Conservation (phyloP, 805 yeast genomes). For the Scheffersomyces coipomensis region DNA sequence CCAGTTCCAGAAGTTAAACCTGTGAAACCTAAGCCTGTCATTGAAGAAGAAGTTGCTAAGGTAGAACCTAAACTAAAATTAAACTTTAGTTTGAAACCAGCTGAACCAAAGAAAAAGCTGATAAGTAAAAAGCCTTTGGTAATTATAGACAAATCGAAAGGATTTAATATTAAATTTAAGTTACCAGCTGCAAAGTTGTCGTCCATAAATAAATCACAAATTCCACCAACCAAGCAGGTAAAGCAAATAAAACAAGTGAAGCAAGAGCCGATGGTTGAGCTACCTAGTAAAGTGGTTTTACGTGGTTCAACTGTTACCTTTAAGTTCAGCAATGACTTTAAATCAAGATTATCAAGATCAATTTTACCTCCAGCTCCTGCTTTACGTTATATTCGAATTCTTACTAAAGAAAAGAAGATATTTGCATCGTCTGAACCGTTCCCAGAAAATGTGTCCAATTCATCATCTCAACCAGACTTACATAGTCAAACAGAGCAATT, state of each 20-base stretch:
- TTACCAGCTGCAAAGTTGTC: background rate
- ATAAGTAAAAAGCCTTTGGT: background rate
- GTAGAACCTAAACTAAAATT: conserved; percentile 11
- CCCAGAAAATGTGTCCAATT: background rate
- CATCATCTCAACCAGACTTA: too few relatives aligned
- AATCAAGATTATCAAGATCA: background rate
- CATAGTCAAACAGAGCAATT: too few relatives aligned
- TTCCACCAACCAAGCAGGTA: background rate
- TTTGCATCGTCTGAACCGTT: conserved; percentile 45
- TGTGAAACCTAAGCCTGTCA: background rate
- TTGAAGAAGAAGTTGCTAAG: conserved; percentile 1
- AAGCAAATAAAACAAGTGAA: too few relatives aligned
- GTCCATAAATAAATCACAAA: conserved; percentile 13
- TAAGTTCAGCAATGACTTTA: background rate
- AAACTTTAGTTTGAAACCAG: conserved; percentile 3
- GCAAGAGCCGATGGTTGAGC: too few relatives aligned
- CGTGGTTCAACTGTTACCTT: too few relatives aligned
- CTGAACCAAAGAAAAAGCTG: conserved; percentile 7
- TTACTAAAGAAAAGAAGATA: conserved; percentile 29
- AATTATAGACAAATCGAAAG: background rate
- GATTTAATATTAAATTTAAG: background rate
- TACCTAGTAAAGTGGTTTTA: too few relatives aligned
- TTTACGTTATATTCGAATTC: conserved; percentile 36
- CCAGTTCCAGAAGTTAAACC: background rate
- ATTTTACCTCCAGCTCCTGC: background rate